These are phyloP conservation scores for Astragalus glycyphyllos DNA, from an alignment of 306 rosid species.

Conservation along the genomic window DNA sequence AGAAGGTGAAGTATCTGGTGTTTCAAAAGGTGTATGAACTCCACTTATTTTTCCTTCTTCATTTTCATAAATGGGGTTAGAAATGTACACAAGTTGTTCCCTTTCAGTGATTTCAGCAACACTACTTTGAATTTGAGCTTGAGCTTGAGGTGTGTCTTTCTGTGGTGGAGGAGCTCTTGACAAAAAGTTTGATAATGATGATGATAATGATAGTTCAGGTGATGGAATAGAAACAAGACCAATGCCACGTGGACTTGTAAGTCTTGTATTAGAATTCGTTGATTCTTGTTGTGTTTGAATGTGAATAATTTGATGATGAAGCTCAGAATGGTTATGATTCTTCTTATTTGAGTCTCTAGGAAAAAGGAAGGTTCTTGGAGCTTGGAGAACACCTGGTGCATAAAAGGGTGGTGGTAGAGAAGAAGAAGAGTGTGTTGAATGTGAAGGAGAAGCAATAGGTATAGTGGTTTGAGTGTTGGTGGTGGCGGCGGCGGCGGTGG, in stretches of 20 bases:
- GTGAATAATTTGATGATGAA: conserved; percentile 57
- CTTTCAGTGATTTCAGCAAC: conserved; percentile 9
- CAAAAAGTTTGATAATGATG: conserved; percentile 40
- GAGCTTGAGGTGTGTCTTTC: conserved; percentile 19
- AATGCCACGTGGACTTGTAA: no score
- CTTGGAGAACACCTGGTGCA: conserved; percentile 76
- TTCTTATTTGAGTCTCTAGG: conserved; percentile 55
- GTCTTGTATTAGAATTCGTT: conserved; percentile 35
- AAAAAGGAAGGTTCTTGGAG: conserved; percentile 79
- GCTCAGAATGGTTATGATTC: conserved; percentile 19
- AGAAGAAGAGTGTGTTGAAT: conserved; percentile 24
- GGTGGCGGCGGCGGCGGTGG: conserved; percentile 38
- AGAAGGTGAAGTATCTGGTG: conserved; percentile 88
- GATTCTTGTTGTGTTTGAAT: conserved; percentile 41
- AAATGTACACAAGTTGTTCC: conserved; percentile 80
- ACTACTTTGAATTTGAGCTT: background rate
- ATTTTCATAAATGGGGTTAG: conserved; percentile 83
- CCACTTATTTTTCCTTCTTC: conserved; percentile 47
- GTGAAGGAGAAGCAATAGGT: conserved; percentile 39
- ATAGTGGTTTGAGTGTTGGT: conserved; percentile 31
- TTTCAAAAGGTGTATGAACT: conserved; percentile 72
- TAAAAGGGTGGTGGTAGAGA: conserved; percentile 48
- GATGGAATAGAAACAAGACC: conserved; percentile 19
- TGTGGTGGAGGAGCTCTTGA: conserved; percentile 44
- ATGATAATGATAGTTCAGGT: conserved; percentile 47